phyloP scores from a whole-genome alignment of 495 filamentous ascomycete genomes.

The Neurospora africana region DNA sequence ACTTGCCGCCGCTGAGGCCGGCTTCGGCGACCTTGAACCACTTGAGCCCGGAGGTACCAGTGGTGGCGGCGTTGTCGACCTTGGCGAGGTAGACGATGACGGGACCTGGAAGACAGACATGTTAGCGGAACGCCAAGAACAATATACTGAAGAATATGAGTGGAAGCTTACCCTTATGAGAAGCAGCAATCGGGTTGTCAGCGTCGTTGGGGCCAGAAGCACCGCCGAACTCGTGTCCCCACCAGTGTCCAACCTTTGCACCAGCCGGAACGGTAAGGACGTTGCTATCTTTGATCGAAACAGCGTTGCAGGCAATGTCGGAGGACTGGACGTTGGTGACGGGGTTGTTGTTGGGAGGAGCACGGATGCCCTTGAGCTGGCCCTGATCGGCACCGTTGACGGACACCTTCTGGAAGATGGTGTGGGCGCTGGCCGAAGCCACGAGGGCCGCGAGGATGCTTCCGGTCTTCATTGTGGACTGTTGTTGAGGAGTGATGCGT shows the following conservation, averaged over 20 bases:
- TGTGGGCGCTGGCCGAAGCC: conserved; percentile 21
- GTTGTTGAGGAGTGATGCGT: background rate
- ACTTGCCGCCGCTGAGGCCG: conserved; percentile 28
- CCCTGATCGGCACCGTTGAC: conserved; percentile 45
- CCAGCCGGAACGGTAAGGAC: conserved; percentile 38
- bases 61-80: conserved; percentile 34
- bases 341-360: conserved; percentile 35
- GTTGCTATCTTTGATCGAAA: conserved; percentile 27
- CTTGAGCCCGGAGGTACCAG: conserved; percentile 23
- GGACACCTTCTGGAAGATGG: conserved; percentile 39
- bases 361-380: conserved; percentile 40
- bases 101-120: conserved; percentile 23
- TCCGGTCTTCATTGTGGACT: conserved; percentile 19
- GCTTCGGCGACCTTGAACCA: conserved; percentile 39
- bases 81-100: conserved; percentile 41
- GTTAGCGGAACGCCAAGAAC: background rate
- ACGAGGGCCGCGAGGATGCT: conserved; percentile 18
- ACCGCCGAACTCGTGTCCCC: conserved; percentile 41
- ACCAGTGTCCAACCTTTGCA: conserved; percentile 38
- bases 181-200: conserved; percentile 41
- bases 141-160: background rate
- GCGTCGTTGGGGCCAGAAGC: conserved; percentile 30
- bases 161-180: conserved; percentile 29
- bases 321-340: conserved; percentile 29
- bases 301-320: conserved; percentile 29